A percentile compares a stretch with the other conserved stretches of the same genome.
Conservation (phyloP, 176 grass and related monocot genomes). For the Alopecurus myosuroides region DNA sequence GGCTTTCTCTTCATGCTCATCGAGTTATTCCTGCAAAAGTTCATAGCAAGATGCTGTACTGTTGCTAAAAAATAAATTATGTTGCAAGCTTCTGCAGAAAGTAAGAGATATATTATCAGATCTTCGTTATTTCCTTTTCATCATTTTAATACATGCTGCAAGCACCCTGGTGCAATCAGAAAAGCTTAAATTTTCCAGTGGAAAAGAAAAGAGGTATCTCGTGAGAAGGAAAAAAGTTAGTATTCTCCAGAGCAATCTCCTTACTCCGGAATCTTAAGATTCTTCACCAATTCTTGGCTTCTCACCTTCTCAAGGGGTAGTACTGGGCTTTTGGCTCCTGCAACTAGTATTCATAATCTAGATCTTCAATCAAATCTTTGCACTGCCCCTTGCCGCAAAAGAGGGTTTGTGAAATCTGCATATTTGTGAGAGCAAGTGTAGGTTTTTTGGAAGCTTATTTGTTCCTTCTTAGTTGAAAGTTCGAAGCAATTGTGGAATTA, state of each 20-base stretch:
- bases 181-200: slow-evolving; percentile 16
- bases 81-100: slow-evolving; percentile 28
- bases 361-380: neutral
- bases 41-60: slow-evolving; percentile 6
- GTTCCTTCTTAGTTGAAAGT: too few relatives aligned
- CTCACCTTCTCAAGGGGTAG: slow-evolving; percentile 32
- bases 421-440: neutral
- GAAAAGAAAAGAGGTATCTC: neutral
- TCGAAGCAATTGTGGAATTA: too few relatives aligned
- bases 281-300: slow-evolving; percentile 24
- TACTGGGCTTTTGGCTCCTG: slow-evolving; percentile 1
- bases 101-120: slow-evolving; percentile 25
- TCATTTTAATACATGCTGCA: slow-evolving; percentile 21
- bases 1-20: slow-evolving; percentile 12
- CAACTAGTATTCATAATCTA: neutral
- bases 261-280: slow-evolving; percentile 36
- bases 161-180: slow-evolving; percentile 21
- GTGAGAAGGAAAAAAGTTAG: slow-evolving; percentile 23
- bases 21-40: slow-evolving; percentile 7
- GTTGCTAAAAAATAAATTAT: neutral
- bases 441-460: neutral
- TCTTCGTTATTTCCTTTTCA: neutral
- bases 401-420: neutral
- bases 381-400: neutral
- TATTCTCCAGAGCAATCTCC: slow-evolving; percentile 36